These are phyloP conservation scores for Euphorbia schlechtendalii DNA, from an alignment of 441 rosid species.

Conservation along the genomic window DNA sequence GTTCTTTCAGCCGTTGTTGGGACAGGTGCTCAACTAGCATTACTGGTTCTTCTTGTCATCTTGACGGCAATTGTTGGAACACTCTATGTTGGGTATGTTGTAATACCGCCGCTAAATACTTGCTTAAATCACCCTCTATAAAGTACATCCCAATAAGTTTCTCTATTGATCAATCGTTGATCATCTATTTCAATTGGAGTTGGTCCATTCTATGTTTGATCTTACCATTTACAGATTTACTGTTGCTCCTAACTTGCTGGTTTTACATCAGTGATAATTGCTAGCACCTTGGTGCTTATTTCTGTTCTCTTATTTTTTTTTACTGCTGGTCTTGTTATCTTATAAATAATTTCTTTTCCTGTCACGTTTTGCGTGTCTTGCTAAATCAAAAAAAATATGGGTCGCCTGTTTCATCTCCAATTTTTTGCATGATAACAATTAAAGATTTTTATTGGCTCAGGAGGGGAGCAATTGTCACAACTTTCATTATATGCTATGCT, in stretches of 20 bases:
- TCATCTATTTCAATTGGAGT: background rate
- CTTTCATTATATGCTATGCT: constrained; percentile 94
- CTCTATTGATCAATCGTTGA: background rate
- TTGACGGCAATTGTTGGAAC: constrained; percentile 89
- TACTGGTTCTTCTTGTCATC: constrained; percentile 95
- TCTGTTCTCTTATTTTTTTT: background rate
- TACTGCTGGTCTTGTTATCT: background rate
- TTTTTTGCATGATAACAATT: constrained; percentile 5
- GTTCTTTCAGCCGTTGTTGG: constrained; percentile 91
- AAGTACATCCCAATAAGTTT: background rate
- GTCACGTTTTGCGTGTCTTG: background rate
- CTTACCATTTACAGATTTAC: background rate
- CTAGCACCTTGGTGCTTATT: background rate
- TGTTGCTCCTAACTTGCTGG: background rate
- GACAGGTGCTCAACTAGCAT: constrained; percentile 89
- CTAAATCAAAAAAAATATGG: background rate
- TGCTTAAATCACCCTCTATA: background rate
- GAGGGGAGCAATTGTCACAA: constrained; percentile 99
- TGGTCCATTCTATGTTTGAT: background rate
- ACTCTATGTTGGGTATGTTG: constrained; percentile 81
- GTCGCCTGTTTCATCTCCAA: background rate
- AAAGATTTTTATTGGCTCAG: constrained; percentile 34
- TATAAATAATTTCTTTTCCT: background rate
- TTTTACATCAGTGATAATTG: background rate
- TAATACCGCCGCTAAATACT: constrained; percentile 7